Evolutionary conservation across 2,329 filamentous ascomycete species (phyloP), one percentile per base, ranked within the genome.

Genomic region (Alternaria metachromatica): DNA sequence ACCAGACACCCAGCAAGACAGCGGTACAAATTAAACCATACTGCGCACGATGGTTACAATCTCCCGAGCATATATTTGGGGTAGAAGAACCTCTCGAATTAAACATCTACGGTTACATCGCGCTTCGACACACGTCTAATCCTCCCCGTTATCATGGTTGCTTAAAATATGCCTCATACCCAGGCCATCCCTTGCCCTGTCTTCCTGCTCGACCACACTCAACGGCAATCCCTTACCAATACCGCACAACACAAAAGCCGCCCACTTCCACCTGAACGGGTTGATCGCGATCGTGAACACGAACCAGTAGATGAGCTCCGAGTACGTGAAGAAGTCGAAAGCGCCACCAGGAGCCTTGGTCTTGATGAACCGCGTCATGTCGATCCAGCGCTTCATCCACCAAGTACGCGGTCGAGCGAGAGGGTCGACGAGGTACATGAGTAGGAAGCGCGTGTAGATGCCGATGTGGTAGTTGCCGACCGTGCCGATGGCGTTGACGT

Each of bases 231-330:
- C 83, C 46, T 87, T 84, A 0, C 91, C 92, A 28, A 95, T 77
- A 0, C 93, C 93, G 63, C 91, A 91, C 72, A 96, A 89, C 15
- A 96, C 92, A 76, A 96, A 96, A 0, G 89, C 76, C 0, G 90
- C 92, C 93, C 93, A 96, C 82, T 96, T 96, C 92, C 93, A 96
- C 9, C 93, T 84, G 79, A 96, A 96, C 0, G 93, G 93, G 75
- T 96, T 96, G 72, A 96, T 86, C 5, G 86, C 82, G 45, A 95
- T 88, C 60, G 90, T 90, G 74, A 96, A 96, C 6, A 88, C 77
- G 69, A 95, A 96, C 93, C 93, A 96, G 84, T 92, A 96, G 5
- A 96, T 76, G 55, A 96, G 82, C 79, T 97, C 93, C 0, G 91
- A 85, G 72, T 96, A 96, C 0, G 93, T 96, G 77, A 96, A 96